phyloP scores from a whole-genome alignment of 805 yeast species.

The Yarrowia deformans region DNA sequence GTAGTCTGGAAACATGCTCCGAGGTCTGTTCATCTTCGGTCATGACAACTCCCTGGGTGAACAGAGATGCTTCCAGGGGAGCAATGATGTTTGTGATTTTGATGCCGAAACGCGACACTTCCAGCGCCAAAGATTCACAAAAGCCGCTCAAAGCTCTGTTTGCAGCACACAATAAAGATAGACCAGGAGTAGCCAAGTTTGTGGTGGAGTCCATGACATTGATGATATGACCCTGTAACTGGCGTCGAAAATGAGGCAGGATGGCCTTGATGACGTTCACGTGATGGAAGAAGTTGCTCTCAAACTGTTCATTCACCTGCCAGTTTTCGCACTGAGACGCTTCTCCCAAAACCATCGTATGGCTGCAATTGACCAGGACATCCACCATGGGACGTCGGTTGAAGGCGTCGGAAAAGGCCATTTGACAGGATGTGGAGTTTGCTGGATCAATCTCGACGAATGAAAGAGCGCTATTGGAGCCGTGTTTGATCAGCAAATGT shows the following conservation, averaged over 20 bases:
- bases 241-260: slow-evolving; percentile 30
- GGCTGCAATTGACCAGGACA: slow-evolving; percentile 24
- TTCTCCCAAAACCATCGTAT: slow-evolving; percentile 11
- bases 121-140: slow-evolving; percentile 22
- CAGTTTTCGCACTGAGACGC: slow-evolving; percentile 10
- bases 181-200: slow-evolving; percentile 3
- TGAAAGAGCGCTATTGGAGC: neutral
- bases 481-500: neutral
- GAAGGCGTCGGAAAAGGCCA: slow-evolving; percentile 34
- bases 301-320: slow-evolving; percentile 39
- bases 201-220: slow-evolving; percentile 27
- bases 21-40: slow-evolving; percentile 1
- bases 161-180: slow-evolving; percentile 17
- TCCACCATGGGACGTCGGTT: slow-evolving; percentile 16
- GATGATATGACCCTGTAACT: slow-evolving; percentile 31
- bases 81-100: slow-evolving; percentile 27
- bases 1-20: neutral
- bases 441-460: slow-evolving; percentile 27
- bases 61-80: slow-evolving; percentile 31
- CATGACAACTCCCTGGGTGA: slow-evolving; percentile 25
- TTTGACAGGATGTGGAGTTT: slow-evolving; percentile 27
- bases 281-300: slow-evolving; percentile 29
- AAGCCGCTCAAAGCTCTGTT: slow-evolving; percentile 28
- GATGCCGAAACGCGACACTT: slow-evolving; percentile 28
- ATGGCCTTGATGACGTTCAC: slow-evolving; percentile 32